phyloP scores from a whole-genome alignment of 352 stramenopile species.

The Phytophthora foliorum region DNA sequence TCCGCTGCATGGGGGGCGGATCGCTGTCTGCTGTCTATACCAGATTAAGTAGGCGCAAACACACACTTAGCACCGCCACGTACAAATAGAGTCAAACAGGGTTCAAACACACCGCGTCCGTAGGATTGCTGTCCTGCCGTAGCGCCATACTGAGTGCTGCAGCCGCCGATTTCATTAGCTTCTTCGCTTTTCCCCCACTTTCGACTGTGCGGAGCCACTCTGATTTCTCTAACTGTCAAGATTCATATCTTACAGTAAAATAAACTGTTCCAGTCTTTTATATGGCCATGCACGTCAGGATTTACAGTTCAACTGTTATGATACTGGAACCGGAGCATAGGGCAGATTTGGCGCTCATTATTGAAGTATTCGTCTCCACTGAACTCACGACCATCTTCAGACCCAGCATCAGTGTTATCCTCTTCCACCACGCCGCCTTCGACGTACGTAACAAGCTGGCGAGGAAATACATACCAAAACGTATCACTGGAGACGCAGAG shows the following conservation, averaged over 20 bases:
- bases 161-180: background rate
- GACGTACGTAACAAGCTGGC: slow-evolving; percentile 1
- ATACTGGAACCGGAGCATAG: slow-evolving; percentile 20
- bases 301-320: slow-evolving; percentile 15
- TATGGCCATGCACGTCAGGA: slow-evolving; percentile 11
- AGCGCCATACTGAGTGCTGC: background rate
- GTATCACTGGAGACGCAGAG: slow-evolving; percentile 11
- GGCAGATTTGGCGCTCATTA: too few relatives aligned
- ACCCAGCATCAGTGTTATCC: too few relatives aligned
- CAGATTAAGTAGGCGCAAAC: too few relatives aligned
- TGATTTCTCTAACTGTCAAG: slow-evolving; percentile 3
- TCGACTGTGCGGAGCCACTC: slow-evolving; percentile 6
- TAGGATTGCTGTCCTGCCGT: background rate
- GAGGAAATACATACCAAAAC: slow-evolving; percentile 21
- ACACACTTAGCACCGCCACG: too few relatives aligned
- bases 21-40: too few relatives aligned
- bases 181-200: background rate
- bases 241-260: slow-evolving; percentile 2
- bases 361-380: too few relatives aligned
- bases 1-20: too few relatives aligned
- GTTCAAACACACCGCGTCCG: background rate
- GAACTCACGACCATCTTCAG: too few relatives aligned
- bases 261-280: background rate
- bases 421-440: background rate
- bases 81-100: background rate